Base-by-base conservation (phyloP, 257 asterid genomes). In the Handroanthus guayacan region DNA sequence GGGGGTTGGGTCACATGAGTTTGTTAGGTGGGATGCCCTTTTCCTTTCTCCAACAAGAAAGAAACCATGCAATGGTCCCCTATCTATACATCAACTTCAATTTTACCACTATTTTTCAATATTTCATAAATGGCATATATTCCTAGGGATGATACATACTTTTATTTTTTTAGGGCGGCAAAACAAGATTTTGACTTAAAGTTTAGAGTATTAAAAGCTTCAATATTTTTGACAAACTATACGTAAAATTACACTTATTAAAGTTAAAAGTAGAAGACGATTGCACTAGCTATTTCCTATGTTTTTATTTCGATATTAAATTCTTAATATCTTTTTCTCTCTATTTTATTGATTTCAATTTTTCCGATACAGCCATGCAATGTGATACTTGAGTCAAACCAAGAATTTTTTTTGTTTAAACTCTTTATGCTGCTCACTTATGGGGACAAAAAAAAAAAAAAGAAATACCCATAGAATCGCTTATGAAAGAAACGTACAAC, bases 31-130 rank as follows among this genome's bases (percentile, higher is more conserved):
- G 64, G 82, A 71, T 71, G 64, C 82, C 43, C 73, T 81, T 79
- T 39, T 79, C 64, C 68, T 71, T 78, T 62, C 74, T 63, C 61
- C 65, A 65, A 71, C 64, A 80, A 71, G 45, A 71, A 76, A 63
- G 72, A 72, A 72, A 17, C 67, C 78, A 78, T 63, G 70, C 54
- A 71, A 62, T 67, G 87, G 83, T 75, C 81, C 87, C 84, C 77
- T 63, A 62, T 10, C 5, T 39, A 39, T 39, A 39, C 1, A 25
- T 25, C 71, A 71, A 39, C 48, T 55, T 68, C 79, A 39, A 82
- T 74, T 79, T 75, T 79, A 50, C 31, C 31, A 25, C 1, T 25
- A 63, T 78, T 62, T 50, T 74, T 11, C 38, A 20, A 10, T 74
- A 8, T 57, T 57, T 57, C 12, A 55, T 51, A 47, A 4, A 2